Conservation (phyloP, 2,329 filamentous ascomycete genomes). For the Aureobasidium subglaciale region DNA sequence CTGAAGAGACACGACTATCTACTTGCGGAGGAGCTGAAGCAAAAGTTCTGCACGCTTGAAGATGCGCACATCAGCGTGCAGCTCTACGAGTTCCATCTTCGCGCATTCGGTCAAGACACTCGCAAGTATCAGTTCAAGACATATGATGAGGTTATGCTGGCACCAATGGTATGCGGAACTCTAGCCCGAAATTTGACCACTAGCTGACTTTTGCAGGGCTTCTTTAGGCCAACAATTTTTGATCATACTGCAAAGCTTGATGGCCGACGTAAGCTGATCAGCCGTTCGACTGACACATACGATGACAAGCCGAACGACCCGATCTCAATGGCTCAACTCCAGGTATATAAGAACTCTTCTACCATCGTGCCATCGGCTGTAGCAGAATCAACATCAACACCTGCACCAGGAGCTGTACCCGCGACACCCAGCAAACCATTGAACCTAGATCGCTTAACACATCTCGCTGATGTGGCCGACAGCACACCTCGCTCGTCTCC, state of each 20-base stretch:
- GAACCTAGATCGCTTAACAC: slow-evolving; percentile 59
- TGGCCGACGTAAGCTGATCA: slow-evolving; percentile 72
- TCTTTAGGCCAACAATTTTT: slow-evolving; percentile 82
- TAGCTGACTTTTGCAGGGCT: slow-evolving; percentile 45
- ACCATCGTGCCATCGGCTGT: slow-evolving; percentile 31
- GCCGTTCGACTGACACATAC: slow-evolving; percentile 87
- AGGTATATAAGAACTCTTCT: slow-evolving; percentile 48
- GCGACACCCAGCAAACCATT: slow-evolving; percentile 24
- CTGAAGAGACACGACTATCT: slow-evolving; percentile 85
- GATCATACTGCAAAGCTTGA: slow-evolving; percentile 73
- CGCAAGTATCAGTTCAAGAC: slow-evolving; percentile 93
- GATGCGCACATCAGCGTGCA: slow-evolving; percentile 86
- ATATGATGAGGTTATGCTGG: slow-evolving; percentile 92
- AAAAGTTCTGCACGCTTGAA: slow-evolving; percentile 84
- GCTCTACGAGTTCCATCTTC: slow-evolving; percentile 81
- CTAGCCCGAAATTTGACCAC: not conserved
- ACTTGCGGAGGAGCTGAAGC: slow-evolving; percentile 91
- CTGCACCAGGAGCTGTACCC: slow-evolving; percentile 29
- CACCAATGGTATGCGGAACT: slow-evolving; percentile 58
- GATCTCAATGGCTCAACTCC: slow-evolving; percentile 72
- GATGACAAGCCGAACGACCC: slow-evolving; percentile 91
- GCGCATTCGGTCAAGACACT: slow-evolving; percentile 80
- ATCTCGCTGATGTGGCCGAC: slow-evolving; percentile 58
- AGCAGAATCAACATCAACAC: slow-evolving; percentile 46
- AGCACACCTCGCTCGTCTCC: slow-evolving; percentile 78